Conservation (phyloP, 2,329 filamentous ascomycete genomes). For the Nemania sp. region DNA sequence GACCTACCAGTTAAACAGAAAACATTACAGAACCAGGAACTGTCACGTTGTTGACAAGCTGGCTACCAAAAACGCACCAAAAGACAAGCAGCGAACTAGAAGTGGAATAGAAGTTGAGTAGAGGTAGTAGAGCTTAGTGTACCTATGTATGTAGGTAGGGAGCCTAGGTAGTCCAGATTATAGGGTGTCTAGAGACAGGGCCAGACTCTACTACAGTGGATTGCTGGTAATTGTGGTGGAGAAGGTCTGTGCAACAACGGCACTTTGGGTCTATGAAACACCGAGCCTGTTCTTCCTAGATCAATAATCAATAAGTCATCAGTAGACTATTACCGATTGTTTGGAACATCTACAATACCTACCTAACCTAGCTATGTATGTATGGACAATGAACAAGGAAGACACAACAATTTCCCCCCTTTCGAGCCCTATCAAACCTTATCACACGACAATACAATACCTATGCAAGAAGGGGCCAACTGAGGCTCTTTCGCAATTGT, state of each 20-base stretch:
- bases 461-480: background rate
- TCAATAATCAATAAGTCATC: background rate
- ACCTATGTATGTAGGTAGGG: constrained; percentile 7
- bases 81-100: constrained; percentile 6
- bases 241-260: constrained; percentile 37
- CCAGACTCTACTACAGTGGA: constrained; percentile 18
- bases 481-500: constrained; percentile 30
- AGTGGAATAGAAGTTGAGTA: constrained; percentile 15
- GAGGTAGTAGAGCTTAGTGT: constrained; percentile 25
- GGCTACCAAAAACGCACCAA: constrained; percentile 5
- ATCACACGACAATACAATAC: background rate
- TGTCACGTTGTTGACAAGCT: constrained; percentile 22
- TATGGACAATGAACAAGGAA: background rate
- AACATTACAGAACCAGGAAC: constrained; percentile 28
- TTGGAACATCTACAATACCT: background rate
- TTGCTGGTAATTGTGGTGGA: constrained; percentile 28
- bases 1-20: constrained; percentile 32
- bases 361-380: background rate
- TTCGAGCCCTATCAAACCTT: background rate
- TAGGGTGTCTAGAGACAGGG: constrained; percentile 7
- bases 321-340: background rate
- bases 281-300: constrained; percentile 8
- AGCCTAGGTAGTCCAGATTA: background rate
- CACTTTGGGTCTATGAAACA: constrained; percentile 33
- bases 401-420: background rate